Base-by-base conservation (phyloP, 768 basidiomycete genomes). In the Exidia glandulosa region DNA sequence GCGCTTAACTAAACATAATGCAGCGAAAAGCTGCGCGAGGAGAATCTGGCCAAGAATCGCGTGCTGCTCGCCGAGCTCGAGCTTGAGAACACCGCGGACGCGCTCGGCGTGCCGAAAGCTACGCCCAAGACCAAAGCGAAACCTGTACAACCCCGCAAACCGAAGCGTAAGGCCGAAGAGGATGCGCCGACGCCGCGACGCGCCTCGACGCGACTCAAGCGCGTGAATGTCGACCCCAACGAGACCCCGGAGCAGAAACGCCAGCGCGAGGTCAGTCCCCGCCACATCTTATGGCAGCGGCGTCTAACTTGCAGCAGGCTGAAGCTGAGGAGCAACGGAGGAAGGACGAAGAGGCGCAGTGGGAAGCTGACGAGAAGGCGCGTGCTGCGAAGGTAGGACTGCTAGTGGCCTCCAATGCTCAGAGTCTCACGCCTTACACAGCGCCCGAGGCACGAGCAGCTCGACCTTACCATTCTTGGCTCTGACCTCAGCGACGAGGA, bases 31-130 rank as follows among this genome's bases (percentile, higher is more conserved):
- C 86, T 90, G 64, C 84, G 90, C 23, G 84, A 88, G 68, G 85
- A 83, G 9, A 92, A 90, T 66, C 90, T 92, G 50, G 88, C 87
- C 13, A 80, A 87, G 57, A 93, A 93, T 68, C 84, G 81, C 47
- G 85, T 82, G 2, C 75, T 91, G 9, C 76, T 93, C 36, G 83
- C 87, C 63, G 72, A 88, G 66, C 79, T 92, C 19, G 82, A 87
- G 19, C 75, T 89, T 32, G 79, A 81, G 65, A 80, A 80, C 64
- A 82, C 81, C 1, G 77, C 77, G 36, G 71, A 75, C 4, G 69
- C 73, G 16, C 74, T 88, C 7, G 76, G 77, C 23, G 66, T 82
- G 10, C 68, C 77, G 10, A 81, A 70, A 60, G 72, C 63, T 61
- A 77, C 71, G 31, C 61, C 71, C 7, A 77, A 75, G 61, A 59